Conservation (phyloP, 148 eudicot genomes). For the Rhododendron griersonianum region DNA sequence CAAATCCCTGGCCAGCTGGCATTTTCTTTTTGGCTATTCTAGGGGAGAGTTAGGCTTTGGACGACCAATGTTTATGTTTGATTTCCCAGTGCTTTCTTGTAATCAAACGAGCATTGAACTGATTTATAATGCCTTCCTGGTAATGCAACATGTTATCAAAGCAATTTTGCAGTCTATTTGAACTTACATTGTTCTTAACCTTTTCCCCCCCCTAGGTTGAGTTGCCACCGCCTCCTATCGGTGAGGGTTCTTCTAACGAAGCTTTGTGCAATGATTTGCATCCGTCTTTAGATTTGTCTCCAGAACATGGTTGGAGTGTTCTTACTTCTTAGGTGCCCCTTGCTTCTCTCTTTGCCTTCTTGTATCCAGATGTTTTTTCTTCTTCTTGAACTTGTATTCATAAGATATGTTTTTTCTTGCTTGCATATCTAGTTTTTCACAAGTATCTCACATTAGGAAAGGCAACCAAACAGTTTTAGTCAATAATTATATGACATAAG, state of each 20-base stretch:
- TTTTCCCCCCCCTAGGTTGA: conserved; percentile 33
- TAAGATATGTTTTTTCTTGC: neutral
- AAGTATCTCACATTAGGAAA: neutral
- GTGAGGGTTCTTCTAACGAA: conserved; percentile 56
- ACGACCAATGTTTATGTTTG: neutral
- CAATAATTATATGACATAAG: neutral
- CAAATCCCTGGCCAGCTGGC: conserved; percentile 1
- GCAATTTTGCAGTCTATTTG: neutral
- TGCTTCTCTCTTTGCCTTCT: neutral
- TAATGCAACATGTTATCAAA: neutral
- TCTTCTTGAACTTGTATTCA: neutral
- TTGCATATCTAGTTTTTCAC: neutral
- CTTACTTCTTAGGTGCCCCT: conserved; percentile 39
- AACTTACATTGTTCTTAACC: neutral
- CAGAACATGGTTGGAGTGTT: conserved; percentile 61
- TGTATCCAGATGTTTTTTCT: neutral
- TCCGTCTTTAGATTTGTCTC: conserved; percentile 80
- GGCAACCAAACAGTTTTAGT: neutral
- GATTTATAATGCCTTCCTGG: conserved; percentile 1
- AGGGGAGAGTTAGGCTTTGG: neutral
- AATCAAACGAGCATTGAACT: neutral
- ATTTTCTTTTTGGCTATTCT: neutral
- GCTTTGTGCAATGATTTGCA: conserved; percentile 59
- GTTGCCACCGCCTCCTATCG: conserved; percentile 53
- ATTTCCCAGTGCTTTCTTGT: neutral